These are phyloP conservation scores for Umbelopsis sp. DNA, from an alignment of 192 early-diverging fungal genomes.

Conservation along the genomic window DNA sequence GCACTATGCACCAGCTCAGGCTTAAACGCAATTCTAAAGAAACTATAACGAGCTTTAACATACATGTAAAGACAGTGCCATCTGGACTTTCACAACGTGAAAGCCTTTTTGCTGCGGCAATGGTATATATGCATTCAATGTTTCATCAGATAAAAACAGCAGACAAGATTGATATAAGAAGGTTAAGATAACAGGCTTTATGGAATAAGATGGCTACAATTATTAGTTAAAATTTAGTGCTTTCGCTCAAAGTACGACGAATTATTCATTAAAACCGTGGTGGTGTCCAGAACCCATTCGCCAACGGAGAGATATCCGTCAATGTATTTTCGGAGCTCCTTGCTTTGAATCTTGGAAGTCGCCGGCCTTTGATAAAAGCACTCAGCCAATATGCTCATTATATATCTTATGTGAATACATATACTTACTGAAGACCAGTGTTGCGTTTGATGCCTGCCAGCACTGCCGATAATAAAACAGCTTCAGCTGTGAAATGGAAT, in stretches of 20 bases:
- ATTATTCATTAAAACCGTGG: conserved; percentile 49
- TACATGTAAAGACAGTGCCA: too few relatives aligned
- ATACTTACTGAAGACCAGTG: conserved; percentile 48
- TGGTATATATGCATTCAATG: too few relatives aligned
- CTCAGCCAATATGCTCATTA: neutral
- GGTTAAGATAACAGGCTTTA: too few relatives aligned
- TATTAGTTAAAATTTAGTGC: conserved; percentile 22
- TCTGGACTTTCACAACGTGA: too few relatives aligned
- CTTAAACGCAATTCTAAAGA: too few relatives aligned
- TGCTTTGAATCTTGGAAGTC: conserved; percentile 58
- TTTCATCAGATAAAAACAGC: too few relatives aligned
- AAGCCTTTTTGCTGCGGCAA: too few relatives aligned
- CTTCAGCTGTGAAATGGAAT: conserved; percentile 61
- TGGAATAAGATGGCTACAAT: too few relatives aligned
- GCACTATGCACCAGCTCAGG: too few relatives aligned
- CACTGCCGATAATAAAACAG: conserved; percentile 62
- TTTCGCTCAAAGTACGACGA: conserved; percentile 61
- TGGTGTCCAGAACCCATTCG: conserved; percentile 62
- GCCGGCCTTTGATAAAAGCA: conserved; percentile 37
- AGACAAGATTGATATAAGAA: too few relatives aligned
- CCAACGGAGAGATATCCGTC: conserved; percentile 58
- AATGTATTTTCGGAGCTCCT: conserved; percentile 54
- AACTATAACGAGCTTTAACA: too few relatives aligned
- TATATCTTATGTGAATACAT: neutral
- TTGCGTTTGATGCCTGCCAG: conserved; percentile 63